Base-by-base conservation (phyloP, 192 early-diverging fungal genomes). In the Gigaspora rosea region DNA sequence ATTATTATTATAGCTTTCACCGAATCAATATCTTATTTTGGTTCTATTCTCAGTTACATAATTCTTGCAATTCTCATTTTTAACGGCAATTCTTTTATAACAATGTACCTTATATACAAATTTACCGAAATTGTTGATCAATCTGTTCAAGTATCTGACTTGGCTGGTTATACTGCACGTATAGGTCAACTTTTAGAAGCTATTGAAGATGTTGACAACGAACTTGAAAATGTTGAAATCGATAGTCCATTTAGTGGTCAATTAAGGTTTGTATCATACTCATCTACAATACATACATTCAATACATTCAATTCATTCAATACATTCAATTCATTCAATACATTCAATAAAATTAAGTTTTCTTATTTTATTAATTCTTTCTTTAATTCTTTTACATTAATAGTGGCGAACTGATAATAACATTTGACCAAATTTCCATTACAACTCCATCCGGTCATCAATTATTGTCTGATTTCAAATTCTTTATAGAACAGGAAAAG, bases 51-150 rank as follows among this genome's bases (percentile, higher is more conserved):
- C 12, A 92, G 91, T 58, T 97, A 95, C 76, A 81, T 93, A 3
- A 87, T 94, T 18, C 89, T 97, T 49, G 91, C 91, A 0, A 87
- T 95, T 22, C 95, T 94, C 16, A 91, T 97, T 32, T 92, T 97
- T 73, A 73, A 81, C 59, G 94, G 95, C n/a, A 92, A 90, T 54
- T 85, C 94, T 0, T 97, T 95, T 80, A 84, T 95, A 33, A 93
- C 92, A 41, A 86, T 97, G 82, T 97, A 96, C 63, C 83, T 97
- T 33, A 91, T 93, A 20, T 94, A 86, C 79, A 90, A 86, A 36
- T 96, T 95, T 78, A 90, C 90, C 0, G 71, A 79, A 8, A 84
- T 96, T 33, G 91, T 94, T 52, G 84, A 92, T 61, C 89, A 92
- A 78, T 82, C 91, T 2, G 86, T 87, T 50, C 86, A 85, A 75